Base-by-base conservation (phyloP, 805 yeast genomes). In the Schizosaccharomyces lindneri region DNA sequence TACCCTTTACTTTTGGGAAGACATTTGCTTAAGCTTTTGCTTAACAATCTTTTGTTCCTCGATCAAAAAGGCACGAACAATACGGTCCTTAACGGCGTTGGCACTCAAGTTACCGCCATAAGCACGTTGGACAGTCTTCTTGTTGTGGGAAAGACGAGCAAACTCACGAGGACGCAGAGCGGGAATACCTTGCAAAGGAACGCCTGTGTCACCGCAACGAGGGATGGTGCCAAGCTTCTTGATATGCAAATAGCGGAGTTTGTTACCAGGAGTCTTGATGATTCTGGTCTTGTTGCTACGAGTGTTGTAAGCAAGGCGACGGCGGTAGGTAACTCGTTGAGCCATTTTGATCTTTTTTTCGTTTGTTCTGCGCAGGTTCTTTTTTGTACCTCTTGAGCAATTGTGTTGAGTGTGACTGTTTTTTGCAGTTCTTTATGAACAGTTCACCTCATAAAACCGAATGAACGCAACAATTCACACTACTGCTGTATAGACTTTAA, bases 241-340 rank as follows among this genome's bases (percentile, higher is more conserved):
- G 74, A 87, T 81, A 81, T 93, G 98, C 79, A 89, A 96, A 75
- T 95, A 95, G 76, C 88, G 84, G 79, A 93, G 84, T 79, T 84
- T 85, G 76, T 97, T 97, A 83, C 99, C 99, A 79, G 99, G 98
- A 79, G 99, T 93, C 87, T 90, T 93, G 73, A 90, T 95, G 79
- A 90, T 95, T 89, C 86, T 90, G 82, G 93, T 90, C 82, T 85
- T 87, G 95, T 93, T 93, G 72, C 98, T 93, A 79, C 84, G 85
- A 84, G 98, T 89, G 95, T 93, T 93, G 95, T 88, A 59, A 11
- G 61, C 55, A 11, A 59, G n/a, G 29, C 55, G 55, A 43, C 61
- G 61, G 19, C 61, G 61, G 29, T 59, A 59, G 27, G 61, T 59
- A 41, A 59, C 43, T 59, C 61, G 24, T 41, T 36, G 60, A 6